Base-by-base conservation (phyloP, 495 filamentous ascomycete species). In the Lentithecium fluviatile region DNA sequence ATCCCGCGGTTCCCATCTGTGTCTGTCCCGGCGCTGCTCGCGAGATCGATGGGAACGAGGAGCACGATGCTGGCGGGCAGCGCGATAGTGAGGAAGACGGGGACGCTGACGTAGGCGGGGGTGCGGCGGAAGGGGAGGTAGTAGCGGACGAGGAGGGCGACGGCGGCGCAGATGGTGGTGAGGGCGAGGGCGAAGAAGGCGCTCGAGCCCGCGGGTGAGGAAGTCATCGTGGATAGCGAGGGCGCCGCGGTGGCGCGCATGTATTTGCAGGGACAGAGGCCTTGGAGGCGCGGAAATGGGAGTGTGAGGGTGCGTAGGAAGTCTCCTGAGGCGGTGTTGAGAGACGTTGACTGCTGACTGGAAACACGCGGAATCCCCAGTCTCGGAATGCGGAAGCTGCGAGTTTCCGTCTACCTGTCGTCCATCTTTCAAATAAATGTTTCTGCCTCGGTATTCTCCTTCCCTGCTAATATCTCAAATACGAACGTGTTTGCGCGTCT, bases 11-110 rank as follows among this genome's bases (percentile, higher is more conserved):
- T 81, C 4, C 80, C 82, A 15, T 76, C 80, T 58, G 88, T 85
- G 62, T 91, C 84, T 38, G 79, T 79, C 54, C 84, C 82, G 17
- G 87, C 84, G 69, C 82, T 92, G 2, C 91, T 96, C 2, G 94
- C 90, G 61, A 98, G 83, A 76, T 98, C 94, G 66, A 98, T 97
- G 4, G 94, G 94, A 0, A 98, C 91, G 20, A 98, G 80, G 19
- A 98, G 79, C n/a, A 97, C 86, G 65, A 97, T 92, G 72, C 88
- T 93, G 52, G 90, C 89, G 12, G 94, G 95, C 20, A 98, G 85
- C 49, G 90, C 89, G 71, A 98, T 79, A 29, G 91, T 89, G 65
- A 98, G 87, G 73, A 98, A 97, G 54, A 97, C 85, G 37, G 94
- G 91, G 0, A 96, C 82, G 52, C 90, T 80, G n/a, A 97, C 80